These are phyloP conservation scores for Phaseolus lunatus DNA, from an alignment of 306 rosid genomes.

Conservation along the genomic window DNA sequence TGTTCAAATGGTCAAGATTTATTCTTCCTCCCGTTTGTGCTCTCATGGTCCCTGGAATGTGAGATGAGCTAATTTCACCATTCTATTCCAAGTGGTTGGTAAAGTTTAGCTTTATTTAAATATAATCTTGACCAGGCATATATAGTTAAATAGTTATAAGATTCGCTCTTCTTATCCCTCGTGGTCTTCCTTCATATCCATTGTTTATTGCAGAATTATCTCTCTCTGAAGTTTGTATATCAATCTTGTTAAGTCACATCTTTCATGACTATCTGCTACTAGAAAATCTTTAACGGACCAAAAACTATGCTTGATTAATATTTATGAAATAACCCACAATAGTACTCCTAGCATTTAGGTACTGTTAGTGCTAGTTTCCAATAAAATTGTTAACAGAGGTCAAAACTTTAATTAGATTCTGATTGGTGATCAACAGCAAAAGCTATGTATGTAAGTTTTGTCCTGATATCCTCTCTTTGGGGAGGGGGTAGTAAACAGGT, in stretches of 20 bases:
- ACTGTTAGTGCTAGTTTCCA: no score
- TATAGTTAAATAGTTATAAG: neutral
- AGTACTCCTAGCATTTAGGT: no score
- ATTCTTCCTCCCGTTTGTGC: neutral
- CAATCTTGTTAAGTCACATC: constrained; percentile 30
- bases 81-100: neutral
- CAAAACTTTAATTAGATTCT: neutral
- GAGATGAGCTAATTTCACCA: neutral
- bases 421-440: neutral
- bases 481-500: constrained; percentile 14
- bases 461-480: neutral
- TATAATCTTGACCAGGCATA: neutral
- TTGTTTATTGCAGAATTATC: neutral
- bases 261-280: neutral
- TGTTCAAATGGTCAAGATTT: neutral
- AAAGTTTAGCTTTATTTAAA: neutral
- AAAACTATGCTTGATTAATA: constrained; percentile 10
- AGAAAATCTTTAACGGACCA: neutral
- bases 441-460: neutral
- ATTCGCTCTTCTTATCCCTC: neutral
- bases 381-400: neutral
- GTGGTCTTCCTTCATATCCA: neutral
- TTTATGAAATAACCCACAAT: neutral
- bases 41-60: neutral
- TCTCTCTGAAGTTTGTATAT: constrained; percentile 5